A percentile compares a stretch with the other conserved stretches of the same genome.
Conservation (phyloP, 768 basidiomycete species). For the Tricholoma hemisulphureum region DNA sequence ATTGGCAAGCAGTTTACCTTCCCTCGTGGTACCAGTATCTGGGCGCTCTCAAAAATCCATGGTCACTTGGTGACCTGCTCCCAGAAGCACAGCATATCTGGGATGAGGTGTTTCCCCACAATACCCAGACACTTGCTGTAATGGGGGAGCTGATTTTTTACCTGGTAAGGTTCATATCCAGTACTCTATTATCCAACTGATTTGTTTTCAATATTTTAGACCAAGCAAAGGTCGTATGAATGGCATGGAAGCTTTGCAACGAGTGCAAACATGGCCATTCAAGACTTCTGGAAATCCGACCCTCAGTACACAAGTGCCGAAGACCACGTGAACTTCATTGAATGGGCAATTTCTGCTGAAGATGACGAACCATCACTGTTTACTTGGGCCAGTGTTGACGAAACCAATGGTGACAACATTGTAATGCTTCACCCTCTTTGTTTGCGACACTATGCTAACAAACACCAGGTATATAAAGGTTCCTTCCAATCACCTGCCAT, state of each 20-base stretch:
- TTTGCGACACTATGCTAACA: neutral
- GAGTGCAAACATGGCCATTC: neutral
- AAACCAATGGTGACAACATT: neutral
- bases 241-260: conserved; percentile 1
- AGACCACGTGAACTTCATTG: neutral
- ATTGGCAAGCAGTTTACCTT: neutral
- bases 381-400: conserved; percentile 1
- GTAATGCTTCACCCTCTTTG: neutral
- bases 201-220: neutral
- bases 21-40: conserved; percentile 3
- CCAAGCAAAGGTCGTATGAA: conserved; percentile 3
- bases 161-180: conserved; percentile 1
- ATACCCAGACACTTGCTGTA: neutral
- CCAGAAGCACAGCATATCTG: conserved; percentile 1
- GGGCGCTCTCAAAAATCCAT: conserved; percentile 1
- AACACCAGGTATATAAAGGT: conserved; percentile 2
- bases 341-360: conserved; percentile 1
- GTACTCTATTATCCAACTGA: neutral
- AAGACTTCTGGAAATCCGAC: conserved; percentile 4
- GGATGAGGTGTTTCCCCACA: conserved; percentile 4
- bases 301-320: neutral
- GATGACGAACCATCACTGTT: neutral
- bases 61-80: conserved; percentile 1
- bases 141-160: neutral
- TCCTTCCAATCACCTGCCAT: neutral